These are phyloP conservation scores for Solanum ossicruentum DNA, from an alignment of 257 asterid genomes.

Conservation along the genomic window DNA sequence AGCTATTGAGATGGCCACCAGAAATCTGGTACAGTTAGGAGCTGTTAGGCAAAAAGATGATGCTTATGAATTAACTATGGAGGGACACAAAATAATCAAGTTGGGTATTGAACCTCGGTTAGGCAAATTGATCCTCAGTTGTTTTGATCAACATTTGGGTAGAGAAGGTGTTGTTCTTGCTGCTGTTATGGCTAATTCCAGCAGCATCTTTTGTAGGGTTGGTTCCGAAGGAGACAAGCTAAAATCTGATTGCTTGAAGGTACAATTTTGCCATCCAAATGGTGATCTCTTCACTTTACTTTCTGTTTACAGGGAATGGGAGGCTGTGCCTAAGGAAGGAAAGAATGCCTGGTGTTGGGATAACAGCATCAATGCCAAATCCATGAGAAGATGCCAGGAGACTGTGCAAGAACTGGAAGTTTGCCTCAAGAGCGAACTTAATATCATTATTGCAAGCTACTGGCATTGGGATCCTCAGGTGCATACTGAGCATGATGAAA, in stretches of 20 bases:
- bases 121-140: slow-evolving; percentile 63
- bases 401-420: slow-evolving; percentile 58
- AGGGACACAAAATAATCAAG: slow-evolving; percentile 60
- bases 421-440: slow-evolving; percentile 64
- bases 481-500: slow-evolving; percentile 40
- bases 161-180: slow-evolving; percentile 88
- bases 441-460: slow-evolving; percentile 58
- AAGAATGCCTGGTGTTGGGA: slow-evolving; percentile 86
- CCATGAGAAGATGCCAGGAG: slow-evolving; percentile 84
- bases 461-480: slow-evolving; percentile 65
- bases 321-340: slow-evolving; percentile 32
- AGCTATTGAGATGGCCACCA: slow-evolving; percentile 68
- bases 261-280: slow-evolving; percentile 67
- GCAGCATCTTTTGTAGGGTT: slow-evolving; percentile 82
- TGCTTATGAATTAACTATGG: slow-evolving; percentile 37
- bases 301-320: slow-evolving; percentile 80
- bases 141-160: slow-evolving; percentile 42
- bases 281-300: slow-evolving; percentile 93
- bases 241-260: slow-evolving; percentile 79
- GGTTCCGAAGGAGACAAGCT: slow-evolving; percentile 56
- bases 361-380: slow-evolving; percentile 82
- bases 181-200: slow-evolving; percentile 84
- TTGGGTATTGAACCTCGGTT: slow-evolving; percentile 92
- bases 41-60: slow-evolving; percentile 31
- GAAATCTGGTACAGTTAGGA: slow-evolving; percentile 68